A percentile compares a stretch with the other conserved stretches of the same genome.
Evolutionary conservation across 495 filamentous ascomycete species (phyloP).

Genomic region (Penicillium arizonense): DNA sequence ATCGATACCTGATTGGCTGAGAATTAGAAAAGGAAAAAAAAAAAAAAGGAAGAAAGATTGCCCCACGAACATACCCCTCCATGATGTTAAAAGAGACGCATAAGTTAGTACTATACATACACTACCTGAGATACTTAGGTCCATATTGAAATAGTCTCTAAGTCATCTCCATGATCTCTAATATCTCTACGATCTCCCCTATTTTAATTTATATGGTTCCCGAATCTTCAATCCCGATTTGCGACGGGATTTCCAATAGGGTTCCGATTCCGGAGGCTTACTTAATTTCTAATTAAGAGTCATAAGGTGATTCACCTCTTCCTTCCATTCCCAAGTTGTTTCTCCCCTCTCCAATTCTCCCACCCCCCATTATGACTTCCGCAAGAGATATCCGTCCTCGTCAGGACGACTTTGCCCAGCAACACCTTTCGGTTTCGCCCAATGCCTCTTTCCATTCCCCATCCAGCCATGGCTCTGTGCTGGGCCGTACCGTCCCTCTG

Average conservation of each 20-base stretch:
- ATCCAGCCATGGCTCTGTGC: slow-evolving; percentile 43
- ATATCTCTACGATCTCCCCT: too few species aligned
- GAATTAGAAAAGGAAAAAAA: background rate
- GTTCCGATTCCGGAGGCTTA: slow-evolving; percentile 34
- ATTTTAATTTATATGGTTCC: background rate
- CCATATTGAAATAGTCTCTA: background rate
- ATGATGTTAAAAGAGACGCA: background rate
- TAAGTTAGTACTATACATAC: background rate
- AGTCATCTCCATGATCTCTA: too few species aligned
- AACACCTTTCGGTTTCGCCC: slow-evolving; percentile 62
- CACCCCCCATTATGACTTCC: slow-evolving; percentile 12
- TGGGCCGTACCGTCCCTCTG: slow-evolving; percentile 32
- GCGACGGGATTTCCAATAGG: background rate
- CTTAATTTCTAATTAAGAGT: slow-evolving; percentile 18
- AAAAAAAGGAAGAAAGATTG: slow-evolving; percentile 12
- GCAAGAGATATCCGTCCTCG: slow-evolving; percentile 35
- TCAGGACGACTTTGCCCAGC: slow-evolving; percentile 35
- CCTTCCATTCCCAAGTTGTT: background rate
- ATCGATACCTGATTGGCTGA: background rate
- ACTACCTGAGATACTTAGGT: background rate
- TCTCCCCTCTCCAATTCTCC: background rate
- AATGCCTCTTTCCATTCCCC: slow-evolving; percentile 63
- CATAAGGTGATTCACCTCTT: slow-evolving; percentile 10
- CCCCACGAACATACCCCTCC: slow-evolving; percentile 21
- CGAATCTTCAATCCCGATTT: background rate